These are phyloP conservation scores for Russula sp. DNA, from an alignment of 768 basidiomycete genomes.

Conservation along the genomic window DNA sequence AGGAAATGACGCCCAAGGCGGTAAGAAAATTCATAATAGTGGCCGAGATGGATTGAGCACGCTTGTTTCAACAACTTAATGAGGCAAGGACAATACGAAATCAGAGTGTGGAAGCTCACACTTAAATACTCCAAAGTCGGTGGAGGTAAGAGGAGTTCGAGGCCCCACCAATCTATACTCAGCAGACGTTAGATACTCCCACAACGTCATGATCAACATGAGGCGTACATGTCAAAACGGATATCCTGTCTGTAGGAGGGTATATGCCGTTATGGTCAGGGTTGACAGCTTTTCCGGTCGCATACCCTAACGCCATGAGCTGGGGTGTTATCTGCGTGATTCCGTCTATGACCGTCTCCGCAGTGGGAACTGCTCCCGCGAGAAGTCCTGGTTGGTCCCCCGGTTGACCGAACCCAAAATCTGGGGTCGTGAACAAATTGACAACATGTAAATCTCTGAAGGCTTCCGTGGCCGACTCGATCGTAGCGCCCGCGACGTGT, in stretches of 20 bases:
- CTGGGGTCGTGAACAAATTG: slow-evolving; percentile 49
- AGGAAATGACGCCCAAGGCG: slow-evolving; percentile 57
- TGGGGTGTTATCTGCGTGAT: slow-evolving; percentile 66
- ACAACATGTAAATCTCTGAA: slow-evolving; percentile 58
- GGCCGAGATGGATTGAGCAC: slow-evolving; percentile 50
- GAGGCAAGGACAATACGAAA: neutral
- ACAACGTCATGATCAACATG: neutral
- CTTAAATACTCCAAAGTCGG: slow-evolving; percentile 55
- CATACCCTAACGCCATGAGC: slow-evolving; percentile 70
- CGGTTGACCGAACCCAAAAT: slow-evolving; percentile 69
- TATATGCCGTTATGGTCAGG: slow-evolving; percentile 64
- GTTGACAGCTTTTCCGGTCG: slow-evolving; percentile 54
- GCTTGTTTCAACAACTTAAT: slow-evolving; percentile 35
- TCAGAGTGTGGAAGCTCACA: slow-evolving; percentile 31
- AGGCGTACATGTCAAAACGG: slow-evolving; percentile 66
- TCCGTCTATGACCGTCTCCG: slow-evolving; percentile 63
- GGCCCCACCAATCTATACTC: slow-evolving; percentile 79
- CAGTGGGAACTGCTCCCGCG: slow-evolving; percentile 68
- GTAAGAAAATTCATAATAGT: slow-evolving; percentile 69
- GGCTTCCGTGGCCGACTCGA: slow-evolving; percentile 42
- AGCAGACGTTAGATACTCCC: slow-evolving; percentile 2
- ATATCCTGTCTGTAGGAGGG: slow-evolving; percentile 72
- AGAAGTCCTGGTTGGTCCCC: slow-evolving; percentile 59
- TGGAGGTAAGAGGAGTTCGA: slow-evolving; percentile 70
- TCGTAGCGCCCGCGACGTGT: slow-evolving; percentile 40